Evolutionary conservation across 129 eudicot species (phyloP), one percentile per base, ranked within the genome.

Genomic region (Cynara cardunculus): DNA sequence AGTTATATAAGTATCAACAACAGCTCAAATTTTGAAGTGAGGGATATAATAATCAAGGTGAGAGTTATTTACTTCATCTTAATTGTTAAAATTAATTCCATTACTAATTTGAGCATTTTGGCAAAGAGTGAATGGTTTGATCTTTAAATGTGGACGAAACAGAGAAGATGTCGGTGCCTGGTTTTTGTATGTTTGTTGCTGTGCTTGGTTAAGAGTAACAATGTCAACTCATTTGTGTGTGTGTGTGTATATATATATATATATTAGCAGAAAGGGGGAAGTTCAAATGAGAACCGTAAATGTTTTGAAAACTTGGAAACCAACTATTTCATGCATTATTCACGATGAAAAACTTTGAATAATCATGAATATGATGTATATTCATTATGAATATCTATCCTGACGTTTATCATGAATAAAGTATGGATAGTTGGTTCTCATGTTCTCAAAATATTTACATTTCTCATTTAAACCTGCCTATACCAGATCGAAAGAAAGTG

Each of bases 1-100:
- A 92, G 99, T 67, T 95, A 95, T 71, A 84, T 95, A 46, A 95
- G 99, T 75, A 91, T 95, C 76, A 95, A 95, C 86, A 95, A 95
- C 82, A 95, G 99, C 73, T 95, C 97, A 22, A 88, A 74, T 81
- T 95, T 85, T 73, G 99, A 95, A 80, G 99, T 79, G 25, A 86
- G 93, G 61, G 99, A 95, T 75, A 71, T 95, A 35, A 78, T 83
- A 21, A 92, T 92, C 66, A 92, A 92, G 97, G 97, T 93, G 78
- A 78, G 26, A 66, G n/a, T 31, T 73, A 6, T 12, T 31, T 35
- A 16, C 71, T 28, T 8, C 12, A 7, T 67, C 37, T 64, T 44
- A 30, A 24, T 22, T 69, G 9, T 32, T 18, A 68, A 75, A 16
- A 22, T 73, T 41, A 30, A 41, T 44, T 56, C 65, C 65, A 56